Evolutionary conservation across 208 protist genomes (phyloP).

Genomic region (Leishmania guyanensis): DNA sequence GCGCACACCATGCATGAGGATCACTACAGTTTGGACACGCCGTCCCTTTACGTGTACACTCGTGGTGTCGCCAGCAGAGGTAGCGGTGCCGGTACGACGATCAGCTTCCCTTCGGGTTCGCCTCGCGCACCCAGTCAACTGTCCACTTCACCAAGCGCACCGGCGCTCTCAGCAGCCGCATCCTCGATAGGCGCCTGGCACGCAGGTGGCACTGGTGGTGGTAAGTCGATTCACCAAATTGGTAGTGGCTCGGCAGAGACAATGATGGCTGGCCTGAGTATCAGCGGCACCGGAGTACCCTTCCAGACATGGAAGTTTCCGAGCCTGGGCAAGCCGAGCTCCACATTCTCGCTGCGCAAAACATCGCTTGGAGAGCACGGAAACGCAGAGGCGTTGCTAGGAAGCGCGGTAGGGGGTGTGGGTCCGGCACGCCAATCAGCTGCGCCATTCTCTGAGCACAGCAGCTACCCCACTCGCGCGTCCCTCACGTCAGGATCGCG

Average conservation of each 20-base stretch:
- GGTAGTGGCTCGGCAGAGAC: not conserved
- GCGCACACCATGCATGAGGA: not conserved
- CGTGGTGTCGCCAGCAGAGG: not conserved
- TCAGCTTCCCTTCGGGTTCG: not conserved
- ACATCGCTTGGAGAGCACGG: not conserved
- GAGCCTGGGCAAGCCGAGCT: slow-evolving; percentile 24
- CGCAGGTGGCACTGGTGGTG: not conserved
- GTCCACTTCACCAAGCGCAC: not conserved
- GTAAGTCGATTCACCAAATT: not conserved
- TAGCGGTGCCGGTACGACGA: not conserved
- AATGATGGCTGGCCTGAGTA: not conserved
- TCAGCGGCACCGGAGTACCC: slow-evolving; percentile 11
- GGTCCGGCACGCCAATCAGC: not conserved
- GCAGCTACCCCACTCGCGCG: not conserved
- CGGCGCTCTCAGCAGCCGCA: not conserved
- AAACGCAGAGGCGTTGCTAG: not conserved
- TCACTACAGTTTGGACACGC: no score
- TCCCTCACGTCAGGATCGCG: not conserved
- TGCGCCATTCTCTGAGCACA: not conserved
- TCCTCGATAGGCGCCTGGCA: not conserved
- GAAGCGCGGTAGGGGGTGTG: not conserved
- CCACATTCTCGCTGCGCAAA: not conserved
- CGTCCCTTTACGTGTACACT: not conserved
- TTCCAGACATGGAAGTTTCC: slow-evolving; percentile 52
- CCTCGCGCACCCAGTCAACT: not conserved